Percentiles rank a stretch among this genome's conserved stretches.
Conservation (phyloP, 2,329 filamentous ascomycete genomes). For the Xylariaceae sp. region DNA sequence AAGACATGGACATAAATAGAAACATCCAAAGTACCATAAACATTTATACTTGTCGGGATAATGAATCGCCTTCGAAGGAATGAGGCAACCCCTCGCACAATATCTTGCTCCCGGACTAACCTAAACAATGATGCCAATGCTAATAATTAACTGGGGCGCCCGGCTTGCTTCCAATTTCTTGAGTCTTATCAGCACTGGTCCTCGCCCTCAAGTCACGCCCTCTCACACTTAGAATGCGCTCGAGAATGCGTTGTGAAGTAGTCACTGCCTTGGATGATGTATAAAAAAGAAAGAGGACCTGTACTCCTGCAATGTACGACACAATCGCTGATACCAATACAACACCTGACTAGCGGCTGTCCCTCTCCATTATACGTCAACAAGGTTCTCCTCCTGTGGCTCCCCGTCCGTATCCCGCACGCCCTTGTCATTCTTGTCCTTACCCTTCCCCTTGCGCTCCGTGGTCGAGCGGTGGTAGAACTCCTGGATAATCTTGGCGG, state of each 20-base stretch:
- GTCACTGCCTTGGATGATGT: slow-evolving; percentile 34
- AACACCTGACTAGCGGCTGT: slow-evolving; percentile 25
- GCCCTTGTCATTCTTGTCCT: slow-evolving; percentile 52
- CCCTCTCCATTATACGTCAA: slow-evolving; percentile 57
- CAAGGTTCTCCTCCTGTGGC: slow-evolving; percentile 63
- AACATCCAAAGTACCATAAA: too few species aligned
- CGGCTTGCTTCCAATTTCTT: not conserved
- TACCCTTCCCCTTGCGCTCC: slow-evolving; percentile 68
- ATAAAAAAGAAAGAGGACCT: slow-evolving; percentile 22
- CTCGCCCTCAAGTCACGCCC: not conserved
- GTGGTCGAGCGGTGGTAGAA: slow-evolving; percentile 76
- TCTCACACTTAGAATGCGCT: slow-evolving; percentile 8
- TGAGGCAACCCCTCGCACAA: not conserved
- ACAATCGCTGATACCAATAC: slow-evolving; percentile 36
- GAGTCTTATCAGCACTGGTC: not conserved
- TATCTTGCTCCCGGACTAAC: not conserved
- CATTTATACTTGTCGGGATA: not conserved
- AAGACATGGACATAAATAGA: too few species aligned
- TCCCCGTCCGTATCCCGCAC: slow-evolving; percentile 51
- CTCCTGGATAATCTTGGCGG: slow-evolving; percentile 81
- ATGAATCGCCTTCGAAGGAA: not conserved
- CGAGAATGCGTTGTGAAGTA: slow-evolving; percentile 18
- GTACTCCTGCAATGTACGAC: slow-evolving; percentile 34
- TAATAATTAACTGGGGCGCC: not conserved
- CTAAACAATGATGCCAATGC: not conserved